Evolutionary conservation across 2,329 filamentous ascomycete genomes (phyloP).

Genomic region (Verticillium isaacii): DNA sequence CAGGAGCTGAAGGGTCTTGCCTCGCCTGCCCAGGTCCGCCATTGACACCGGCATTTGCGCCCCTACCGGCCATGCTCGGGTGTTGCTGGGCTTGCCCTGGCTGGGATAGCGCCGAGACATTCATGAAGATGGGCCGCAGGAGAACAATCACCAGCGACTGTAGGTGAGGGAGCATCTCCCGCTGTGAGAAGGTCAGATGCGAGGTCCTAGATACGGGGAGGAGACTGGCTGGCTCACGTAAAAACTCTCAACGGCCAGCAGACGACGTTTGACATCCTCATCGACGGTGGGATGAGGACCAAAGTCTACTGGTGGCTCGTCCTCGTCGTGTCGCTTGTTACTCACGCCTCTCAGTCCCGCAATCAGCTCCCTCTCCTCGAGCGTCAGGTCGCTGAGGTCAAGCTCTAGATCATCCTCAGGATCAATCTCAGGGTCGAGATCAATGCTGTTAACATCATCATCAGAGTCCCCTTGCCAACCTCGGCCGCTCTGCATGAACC

Average conservation of each 20-base stretch:
- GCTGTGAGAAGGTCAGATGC: constrained; percentile 41
- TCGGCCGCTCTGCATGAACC: constrained; percentile 85
- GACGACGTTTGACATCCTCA: constrained; percentile 55
- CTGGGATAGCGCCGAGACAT: constrained; percentile 78
- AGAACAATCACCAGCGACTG: constrained; percentile 93
- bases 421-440: constrained; percentile 40
- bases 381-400: constrained; percentile 37
- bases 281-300: constrained; percentile 48
- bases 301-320: constrained; percentile 24
- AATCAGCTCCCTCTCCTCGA: constrained; percentile 37
- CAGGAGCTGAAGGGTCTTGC: constrained; percentile 13
- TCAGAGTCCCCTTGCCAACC: constrained; percentile 67
- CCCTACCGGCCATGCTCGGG: constrained; percentile 33
- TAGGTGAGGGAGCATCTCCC: constrained; percentile 72
- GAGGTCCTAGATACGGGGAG: not conserved
- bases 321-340: constrained; percentile 21
- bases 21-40: constrained; percentile 29
- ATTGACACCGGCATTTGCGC: constrained; percentile 33
- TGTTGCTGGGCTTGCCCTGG: constrained; percentile 40
- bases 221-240: constrained; percentile 60
- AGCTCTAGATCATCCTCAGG: constrained; percentile 23
- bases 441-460: constrained; percentile 18
- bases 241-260: constrained; percentile 73
- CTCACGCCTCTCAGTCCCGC: constrained; percentile 22
- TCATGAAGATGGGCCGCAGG: constrained; percentile 79